Conservation (phyloP, 306 rosid species). For the Lathyrus aphaca region DNA sequence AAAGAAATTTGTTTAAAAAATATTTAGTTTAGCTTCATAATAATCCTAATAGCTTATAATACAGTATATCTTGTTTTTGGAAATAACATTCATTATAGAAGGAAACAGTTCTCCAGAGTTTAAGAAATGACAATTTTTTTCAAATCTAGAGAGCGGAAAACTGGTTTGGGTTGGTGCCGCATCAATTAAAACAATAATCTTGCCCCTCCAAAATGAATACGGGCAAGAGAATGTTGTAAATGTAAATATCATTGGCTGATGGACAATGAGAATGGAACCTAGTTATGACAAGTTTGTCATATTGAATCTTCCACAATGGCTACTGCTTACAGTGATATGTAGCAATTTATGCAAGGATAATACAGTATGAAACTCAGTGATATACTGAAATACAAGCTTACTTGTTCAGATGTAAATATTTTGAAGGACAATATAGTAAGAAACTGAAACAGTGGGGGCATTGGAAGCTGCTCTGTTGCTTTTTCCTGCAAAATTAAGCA, state of each 20-base stretch:
- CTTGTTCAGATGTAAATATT: conserved; percentile 72
- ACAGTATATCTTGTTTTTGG: no score
- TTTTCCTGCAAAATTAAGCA: conserved; percentile 60
- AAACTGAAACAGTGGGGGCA: conserved; percentile 82
- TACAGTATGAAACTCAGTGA: conserved; percentile 27
- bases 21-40: not conserved
- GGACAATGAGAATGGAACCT: conserved; percentile 14
- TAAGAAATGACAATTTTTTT: not conserved
- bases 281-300: conserved; percentile 13
- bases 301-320: conserved; percentile 34
- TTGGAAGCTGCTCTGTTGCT: conserved; percentile 61
- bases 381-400: conserved; percentile 31
- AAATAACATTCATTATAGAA: not conserved
- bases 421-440: conserved; percentile 74
- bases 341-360: conserved; percentile 15
- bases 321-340: conserved; percentile 14
- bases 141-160: no score
- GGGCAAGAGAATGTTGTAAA: conserved; percentile 11
- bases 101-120: not conserved
- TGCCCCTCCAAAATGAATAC: conserved; percentile 5
- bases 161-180: no score
- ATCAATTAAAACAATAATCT: conserved; percentile 23
- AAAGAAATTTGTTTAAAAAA: not conserved
- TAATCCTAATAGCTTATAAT: conserved; percentile 7
- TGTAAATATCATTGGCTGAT: conserved; percentile 19